Evolutionary conservation across 2,329 filamentous ascomycete species (phyloP).

Genomic region (Xylaria sp.): DNA sequence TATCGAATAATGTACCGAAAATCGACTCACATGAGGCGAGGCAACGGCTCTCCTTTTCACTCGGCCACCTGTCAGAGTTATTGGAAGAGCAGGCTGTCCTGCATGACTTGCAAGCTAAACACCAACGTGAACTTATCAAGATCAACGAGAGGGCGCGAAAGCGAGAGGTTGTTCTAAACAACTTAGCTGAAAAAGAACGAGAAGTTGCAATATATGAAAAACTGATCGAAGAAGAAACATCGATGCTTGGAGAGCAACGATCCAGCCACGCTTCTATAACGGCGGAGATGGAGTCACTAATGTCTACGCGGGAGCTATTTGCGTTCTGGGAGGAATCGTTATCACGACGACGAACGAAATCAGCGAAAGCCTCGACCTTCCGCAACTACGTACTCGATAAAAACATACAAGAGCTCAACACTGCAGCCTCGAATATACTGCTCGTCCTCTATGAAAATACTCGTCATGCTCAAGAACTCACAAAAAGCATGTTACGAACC

Average conservation of each 20-base stretch:
- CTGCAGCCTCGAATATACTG: constrained; percentile 44
- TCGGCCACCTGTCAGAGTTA: constrained; percentile 19
- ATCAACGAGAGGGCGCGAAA: constrained; percentile 5
- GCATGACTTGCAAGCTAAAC: constrained; percentile 13
- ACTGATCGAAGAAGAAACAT: constrained; percentile 34
- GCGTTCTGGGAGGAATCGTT: constrained; percentile 46
- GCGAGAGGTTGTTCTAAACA: background rate
- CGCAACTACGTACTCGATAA: constrained; percentile 44
- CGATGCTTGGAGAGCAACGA: constrained; percentile 23
- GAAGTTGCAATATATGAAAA: constrained; percentile 36
- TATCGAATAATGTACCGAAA: constrained; percentile 6
- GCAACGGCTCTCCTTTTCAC: constrained; percentile 21
- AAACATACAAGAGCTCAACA: constrained; percentile 47
- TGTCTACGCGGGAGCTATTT: constrained; percentile 39
- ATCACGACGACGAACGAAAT: constrained; percentile 35
- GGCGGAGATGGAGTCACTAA: constrained; percentile 26
- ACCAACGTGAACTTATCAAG: constrained; percentile 6
- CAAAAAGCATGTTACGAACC: constrained; percentile 42
- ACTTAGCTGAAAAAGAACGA: constrained; percentile 28
- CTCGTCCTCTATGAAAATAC: constrained; percentile 46
- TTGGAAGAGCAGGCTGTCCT: constrained; percentile 24
- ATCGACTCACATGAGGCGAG: background rate
- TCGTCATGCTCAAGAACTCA: constrained; percentile 41
- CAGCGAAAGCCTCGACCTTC: constrained; percentile 39
- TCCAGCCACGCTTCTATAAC: constrained; percentile 11